Evolutionary conservation across 371 early-diverging fungal species (phyloP), one percentile per base, ranked within the genome.

Genomic region (Mortierella sp.): DNA sequence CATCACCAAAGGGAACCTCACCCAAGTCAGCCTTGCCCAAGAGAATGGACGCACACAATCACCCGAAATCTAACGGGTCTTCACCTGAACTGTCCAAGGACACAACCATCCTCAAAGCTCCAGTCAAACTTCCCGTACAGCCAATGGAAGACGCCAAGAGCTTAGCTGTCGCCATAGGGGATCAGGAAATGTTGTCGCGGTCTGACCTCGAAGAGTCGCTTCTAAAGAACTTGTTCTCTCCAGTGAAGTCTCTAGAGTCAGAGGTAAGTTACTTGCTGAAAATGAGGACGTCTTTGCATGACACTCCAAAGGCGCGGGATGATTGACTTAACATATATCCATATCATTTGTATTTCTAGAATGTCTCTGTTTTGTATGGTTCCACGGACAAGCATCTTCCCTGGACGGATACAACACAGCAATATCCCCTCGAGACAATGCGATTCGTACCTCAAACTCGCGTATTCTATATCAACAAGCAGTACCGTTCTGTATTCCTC

Each of bases 371-470:
- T 8, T 50, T 87, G 0, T 74, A 87, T 53, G 80, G 76, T 19
- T 85, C 87, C 24, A 61, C 80, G 2, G 76, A 84, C 68, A 85
- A 80, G 22, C 85, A 80, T 52, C 81, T 87, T 8, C 73, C 81
- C 22, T 80, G 86, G 76, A 74, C 85, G 26, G 81, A 77, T 40
- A 45, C 52, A 31, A 71, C 64, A 16, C 79, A 71, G 45, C 68
- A 79, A 31, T 63, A 79, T 22, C 52, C 70, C 47, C 47, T 69
- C n/a, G 47, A 69, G 37, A 34, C 73, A 11, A 76, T 82, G 73
- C 73, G 88, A 45, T 79, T 95, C n/a, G 93, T 92, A 5, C 93
- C 94, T 0, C 87, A 91, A n/a, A 92, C 95, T 1, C 87, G 89
- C 19, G 89, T 95, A 19, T 76, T 90, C 26, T 86, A 86, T 0